phyloP scores from a whole-genome alignment of 805 yeast genomes.

The Metschnikowia cerradonensis region DNA sequence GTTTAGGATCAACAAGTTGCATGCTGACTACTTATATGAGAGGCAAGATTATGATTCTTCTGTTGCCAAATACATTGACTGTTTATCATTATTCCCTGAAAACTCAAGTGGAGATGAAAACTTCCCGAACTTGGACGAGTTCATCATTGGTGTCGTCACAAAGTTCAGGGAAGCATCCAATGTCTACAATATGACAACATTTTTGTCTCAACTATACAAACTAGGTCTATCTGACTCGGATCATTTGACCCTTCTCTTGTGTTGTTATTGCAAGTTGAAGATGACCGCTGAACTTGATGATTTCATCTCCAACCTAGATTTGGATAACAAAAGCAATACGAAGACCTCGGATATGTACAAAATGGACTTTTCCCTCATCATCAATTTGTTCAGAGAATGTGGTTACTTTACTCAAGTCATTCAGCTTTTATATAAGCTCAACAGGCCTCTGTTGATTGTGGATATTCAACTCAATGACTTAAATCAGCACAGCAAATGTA shows the following conservation, averaged over 20 bases:
- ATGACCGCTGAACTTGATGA: conserved; percentile 50
- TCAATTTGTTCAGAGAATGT: conserved; percentile 69
- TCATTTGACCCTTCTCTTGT: conserved; percentile 74
- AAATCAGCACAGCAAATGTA: conserved; percentile 53
- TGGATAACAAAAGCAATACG: conserved; percentile 14
- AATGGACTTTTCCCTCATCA: conserved; percentile 58
- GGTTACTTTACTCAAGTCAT: conserved; percentile 66
- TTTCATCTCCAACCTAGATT: conserved; percentile 47
- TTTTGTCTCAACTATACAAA: conserved; percentile 57
- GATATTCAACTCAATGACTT: conserved; percentile 69
- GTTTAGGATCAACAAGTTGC: conserved; percentile 35
- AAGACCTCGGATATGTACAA: conserved; percentile 10
- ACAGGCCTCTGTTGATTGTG: conserved; percentile 71
- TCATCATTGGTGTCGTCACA: conserved; percentile 68
- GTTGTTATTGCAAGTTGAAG: conserved; percentile 76
- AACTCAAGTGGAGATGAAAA: conserved; percentile 13
- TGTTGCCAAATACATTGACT: conserved; percentile 63
- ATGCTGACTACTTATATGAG: conserved; percentile 69
- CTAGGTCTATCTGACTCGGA: conserved; percentile 61
- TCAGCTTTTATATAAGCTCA: conserved; percentile 61
- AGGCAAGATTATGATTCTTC: conserved; percentile 67
- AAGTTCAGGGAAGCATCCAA: conserved; percentile 76
- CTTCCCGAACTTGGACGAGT: conserved; percentile 17
- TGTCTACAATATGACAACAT: conserved; percentile 58
- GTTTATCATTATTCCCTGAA: conserved; percentile 24